phyloP scores from a whole-genome alignment of 331 rosid genomes.

The Erythrophleum ivorense region DNA sequence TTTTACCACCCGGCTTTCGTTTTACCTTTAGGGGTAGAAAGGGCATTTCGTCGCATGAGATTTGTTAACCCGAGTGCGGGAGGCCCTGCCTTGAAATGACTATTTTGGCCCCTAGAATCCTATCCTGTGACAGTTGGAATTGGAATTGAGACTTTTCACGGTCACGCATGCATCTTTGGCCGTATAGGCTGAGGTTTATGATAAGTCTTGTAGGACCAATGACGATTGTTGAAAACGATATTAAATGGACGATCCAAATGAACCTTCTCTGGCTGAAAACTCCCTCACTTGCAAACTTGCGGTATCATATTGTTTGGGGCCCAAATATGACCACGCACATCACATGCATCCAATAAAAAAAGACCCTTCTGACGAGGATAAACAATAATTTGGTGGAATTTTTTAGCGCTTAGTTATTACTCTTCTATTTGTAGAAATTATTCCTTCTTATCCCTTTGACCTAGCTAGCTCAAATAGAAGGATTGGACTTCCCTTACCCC shows the following conservation, averaged over 20 bases:
- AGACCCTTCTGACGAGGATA: neutral
- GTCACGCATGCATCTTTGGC: conserved; percentile 13
- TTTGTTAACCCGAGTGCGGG: too few species aligned
- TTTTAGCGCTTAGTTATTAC: neutral
- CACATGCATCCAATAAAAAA: neutral
- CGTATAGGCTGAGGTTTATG: neutral
- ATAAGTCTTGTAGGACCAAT: neutral
- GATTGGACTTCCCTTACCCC: too few species aligned
- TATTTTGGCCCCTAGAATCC: neutral
- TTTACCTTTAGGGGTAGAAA: conserved; percentile 17
- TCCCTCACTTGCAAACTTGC: neutral
- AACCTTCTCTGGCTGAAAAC: neutral
- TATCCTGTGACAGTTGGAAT: neutral
- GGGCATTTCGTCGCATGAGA: conserved; percentile 28
- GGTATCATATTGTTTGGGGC: neutral
- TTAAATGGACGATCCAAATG: neutral
- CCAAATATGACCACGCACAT: neutral
- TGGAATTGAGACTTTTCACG: neutral
- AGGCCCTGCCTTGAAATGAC: conserved; percentile 4
- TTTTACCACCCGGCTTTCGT: neutral
- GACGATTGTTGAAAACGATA: neutral
- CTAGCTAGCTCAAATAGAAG: neutral
- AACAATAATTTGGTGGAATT: neutral
- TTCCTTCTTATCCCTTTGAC: conserved; percentile 42
- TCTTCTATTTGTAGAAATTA: conserved; percentile 9